Base-by-base conservation (phyloP, 1,284 basidiomycete genomes). In the Puccinia hordei region DNA sequence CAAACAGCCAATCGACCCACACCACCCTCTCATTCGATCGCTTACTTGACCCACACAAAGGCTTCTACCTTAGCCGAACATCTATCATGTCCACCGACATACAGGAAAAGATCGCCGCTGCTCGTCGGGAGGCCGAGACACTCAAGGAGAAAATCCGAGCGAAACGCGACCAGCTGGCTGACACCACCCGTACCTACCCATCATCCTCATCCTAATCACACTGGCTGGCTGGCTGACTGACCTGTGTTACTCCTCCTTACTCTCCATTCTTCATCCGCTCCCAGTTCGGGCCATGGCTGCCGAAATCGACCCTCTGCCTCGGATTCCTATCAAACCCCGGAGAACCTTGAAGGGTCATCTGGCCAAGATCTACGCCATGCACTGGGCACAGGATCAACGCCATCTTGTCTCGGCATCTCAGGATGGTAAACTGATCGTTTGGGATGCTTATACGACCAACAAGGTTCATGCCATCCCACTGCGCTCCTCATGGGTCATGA, bases 361-460 rank as follows among this genome's bases (percentile, higher is more conserved):
- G 81, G 95, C 96, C 83, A 99, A 99, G 89, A 98, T 99, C 85
- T 98, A 98, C 86, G 95, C 97, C 71, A 96, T 99, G 92, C 96
- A 98, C 86, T 99, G 97, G 97, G 92, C 96, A 24, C 91, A 91
- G 81, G 97, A 99, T 88, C 91, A 94, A 85, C 90, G 95, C 84
- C 97, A 99, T 88, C 90, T 99, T 82, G 96, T 99, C 61, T 98
- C 96, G 15, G 96, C 97, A 33, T 98, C 96, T 4, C 96, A 99
- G 86, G 96, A 99, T 85, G 97, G 97, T 82, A 98, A 99, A 87
- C 90, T 99, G 81, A 98, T 99, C 86, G 94, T 99, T 73, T 99
- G 96, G 96, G 96, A 99, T 86, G 96, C 97, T 61, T 98, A 98
- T 87, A 98, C 96, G 12, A 97, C 95, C 82, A 98, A 99, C 90